Conservation (phyloP, 208 protist species). For the Herpetomonas samuelpessoai region DNA sequence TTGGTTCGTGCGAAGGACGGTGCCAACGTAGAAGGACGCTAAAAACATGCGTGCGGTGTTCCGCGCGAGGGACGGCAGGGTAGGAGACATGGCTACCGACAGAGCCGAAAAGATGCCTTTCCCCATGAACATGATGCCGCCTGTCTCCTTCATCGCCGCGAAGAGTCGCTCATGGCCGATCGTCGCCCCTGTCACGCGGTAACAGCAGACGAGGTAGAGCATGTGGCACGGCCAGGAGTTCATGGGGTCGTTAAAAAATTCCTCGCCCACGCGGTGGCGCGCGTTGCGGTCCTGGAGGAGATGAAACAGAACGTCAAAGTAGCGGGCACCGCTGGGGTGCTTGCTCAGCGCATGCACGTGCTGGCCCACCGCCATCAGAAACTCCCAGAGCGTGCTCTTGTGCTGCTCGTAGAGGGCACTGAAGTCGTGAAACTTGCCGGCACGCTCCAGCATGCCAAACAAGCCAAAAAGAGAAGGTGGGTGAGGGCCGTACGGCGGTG, state of each 20-base stretch:
- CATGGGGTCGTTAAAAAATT: constrained; percentile 62
- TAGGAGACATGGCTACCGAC: constrained; percentile 64
- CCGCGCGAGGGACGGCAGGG: constrained; percentile 31
- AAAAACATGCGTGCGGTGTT: constrained; percentile 53
- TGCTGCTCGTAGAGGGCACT: constrained; percentile 22
- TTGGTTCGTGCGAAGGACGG: constrained; percentile 35
- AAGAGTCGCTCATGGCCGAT: constrained; percentile 43
- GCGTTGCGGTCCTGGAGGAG: constrained; percentile 25
- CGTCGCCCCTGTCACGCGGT: constrained; percentile 50
- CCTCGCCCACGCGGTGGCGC: constrained; percentile 29
- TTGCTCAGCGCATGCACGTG: background rate
- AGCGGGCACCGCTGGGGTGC: background rate
- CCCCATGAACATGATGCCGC: constrained; percentile 52
- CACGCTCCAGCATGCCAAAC: constrained; percentile 63
- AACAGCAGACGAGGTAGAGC: constrained; percentile 69
- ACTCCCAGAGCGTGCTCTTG: constrained; percentile 13
- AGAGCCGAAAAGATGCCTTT: constrained; percentile 71
- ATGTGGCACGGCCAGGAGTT: constrained; percentile 70
- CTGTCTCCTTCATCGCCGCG: constrained; percentile 21
- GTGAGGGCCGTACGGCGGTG: background rate
- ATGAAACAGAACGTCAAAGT: constrained; percentile 8
- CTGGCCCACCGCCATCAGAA: background rate
- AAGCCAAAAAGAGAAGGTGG: constrained; percentile 48
- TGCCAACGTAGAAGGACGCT: constrained; percentile 64
- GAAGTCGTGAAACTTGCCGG: constrained; percentile 46